Base-by-base conservation (phyloP, 2,329 filamentous ascomycete species). In the Aspergillus sp. region DNA sequence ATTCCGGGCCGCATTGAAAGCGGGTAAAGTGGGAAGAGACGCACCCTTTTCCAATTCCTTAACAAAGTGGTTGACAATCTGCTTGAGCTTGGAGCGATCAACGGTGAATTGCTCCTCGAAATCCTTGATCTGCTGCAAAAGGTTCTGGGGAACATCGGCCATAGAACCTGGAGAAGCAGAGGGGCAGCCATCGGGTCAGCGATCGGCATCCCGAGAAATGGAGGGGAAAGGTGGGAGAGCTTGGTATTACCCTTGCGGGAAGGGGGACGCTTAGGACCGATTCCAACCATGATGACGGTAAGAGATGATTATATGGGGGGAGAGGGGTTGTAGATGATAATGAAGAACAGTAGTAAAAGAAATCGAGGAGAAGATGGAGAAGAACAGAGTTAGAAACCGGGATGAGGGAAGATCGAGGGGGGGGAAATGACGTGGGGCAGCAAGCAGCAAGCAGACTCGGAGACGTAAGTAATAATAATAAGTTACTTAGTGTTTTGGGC, bases 61-160 rank as follows among this genome's bases (percentile, higher is more conserved):
- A 54, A 96, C 84, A 76, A 99, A 99, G 77, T 97, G 94, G 56
- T 91, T 83, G 45, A 92, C 94, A 72, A 99, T 93, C 67, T 89
- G 79, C 85, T 98, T 98, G 58, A 98, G 87, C 81, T 91, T 96
- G 39, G 85, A 79, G 0, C 84, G 84, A 66, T 90, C 85, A 49
- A 98, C 87, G 10, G 88, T 90, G 79, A 99, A 97, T 57, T 89
- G 78, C 60, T 92, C 85, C 81, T 98, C 95, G 23, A 98, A 85
- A 63, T 86, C 84, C 76, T 91, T 88, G 73, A 98, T 93, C 80
- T 97, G 90, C 57, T 84, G 77, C 75, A 91, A 81, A 66, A 97
- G 85, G 78, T 92, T 88, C 80, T 92, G 90, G 65, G 94, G 93
- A 78, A 97, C 85, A 81, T 97, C 92, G 77, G 89, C 88, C 87